phyloP scores from a whole-genome alignment of 345 rosid genomes.

The Murraya paniculata region DNA sequence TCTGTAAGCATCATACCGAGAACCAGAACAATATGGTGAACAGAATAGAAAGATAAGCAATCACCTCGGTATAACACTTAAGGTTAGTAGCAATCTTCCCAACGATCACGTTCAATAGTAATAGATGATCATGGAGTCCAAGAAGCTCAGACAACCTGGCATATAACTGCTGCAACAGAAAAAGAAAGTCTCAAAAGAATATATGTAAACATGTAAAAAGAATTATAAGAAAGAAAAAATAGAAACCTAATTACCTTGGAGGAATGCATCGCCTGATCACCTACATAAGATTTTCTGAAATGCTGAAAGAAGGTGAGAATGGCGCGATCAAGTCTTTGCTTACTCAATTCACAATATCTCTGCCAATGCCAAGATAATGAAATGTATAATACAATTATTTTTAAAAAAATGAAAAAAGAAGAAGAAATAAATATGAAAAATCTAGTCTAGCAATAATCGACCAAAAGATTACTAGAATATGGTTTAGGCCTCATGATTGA shows the following conservation, averaged over 20 bases:
- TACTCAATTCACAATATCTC: conserved; percentile 89
- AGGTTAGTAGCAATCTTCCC: conserved; percentile 94
- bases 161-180: conserved; percentile 86
- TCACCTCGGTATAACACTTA: conserved; percentile 88
- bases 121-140: conserved; percentile 90
- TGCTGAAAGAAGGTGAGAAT: conserved; percentile 97
- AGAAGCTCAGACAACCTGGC: conserved; percentile 90
- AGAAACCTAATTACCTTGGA: conserved; percentile 65
- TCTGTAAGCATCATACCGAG: conserved; percentile 5
- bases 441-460: background rate
- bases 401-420: background rate
- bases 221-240: background rate
- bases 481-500: background rate
- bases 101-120: conserved; percentile 84
- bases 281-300: conserved; percentile 96
- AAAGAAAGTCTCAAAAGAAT: conserved; percentile 36
- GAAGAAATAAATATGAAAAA: background rate
- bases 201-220: background rate
- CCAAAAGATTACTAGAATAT: background rate
- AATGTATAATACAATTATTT: background rate
- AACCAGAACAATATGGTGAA: conserved; percentile 9
- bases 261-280: conserved; percentile 99
- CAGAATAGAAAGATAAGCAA: background rate
- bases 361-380: conserved; percentile 32
- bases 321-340: conserved; percentile 98